Conservation (phyloP, 495 filamentous ascomycete species). For the Xylaria longipes region DNA sequence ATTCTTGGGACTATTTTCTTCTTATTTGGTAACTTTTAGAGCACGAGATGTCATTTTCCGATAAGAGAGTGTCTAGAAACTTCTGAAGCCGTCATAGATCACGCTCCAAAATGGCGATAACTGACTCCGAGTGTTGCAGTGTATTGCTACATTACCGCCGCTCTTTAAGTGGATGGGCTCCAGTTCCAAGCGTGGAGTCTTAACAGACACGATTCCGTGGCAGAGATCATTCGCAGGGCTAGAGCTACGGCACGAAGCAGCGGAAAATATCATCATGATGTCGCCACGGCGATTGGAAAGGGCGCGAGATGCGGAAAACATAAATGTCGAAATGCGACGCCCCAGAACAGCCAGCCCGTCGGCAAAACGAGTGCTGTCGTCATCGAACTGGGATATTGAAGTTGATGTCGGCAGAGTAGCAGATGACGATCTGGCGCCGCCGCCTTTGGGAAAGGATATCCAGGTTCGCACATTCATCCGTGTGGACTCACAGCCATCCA, state of each 20-base stretch:
- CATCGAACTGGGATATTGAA: conserved; percentile 18
- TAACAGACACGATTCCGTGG: conserved; percentile 20
- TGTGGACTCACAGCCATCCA: conserved; percentile 3
- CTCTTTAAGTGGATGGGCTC: conserved; percentile 40
- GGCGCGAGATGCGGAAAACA: neutral
- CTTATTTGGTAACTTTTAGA: neutral
- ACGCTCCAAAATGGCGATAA: neutral
- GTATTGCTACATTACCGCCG: conserved; percentile 50
- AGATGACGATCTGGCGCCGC: neutral
- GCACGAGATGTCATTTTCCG: neutral
- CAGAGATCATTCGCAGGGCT: conserved; percentile 7
- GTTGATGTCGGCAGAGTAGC: neutral
- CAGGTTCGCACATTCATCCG: conserved; percentile 20
- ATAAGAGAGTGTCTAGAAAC: neutral
- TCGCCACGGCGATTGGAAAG: conserved; percentile 16
- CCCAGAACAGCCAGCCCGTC: conserved; percentile 1
- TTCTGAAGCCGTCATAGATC: neutral
- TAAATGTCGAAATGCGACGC: neutral
- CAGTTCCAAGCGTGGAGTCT: neutral
- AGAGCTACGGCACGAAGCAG: neutral
- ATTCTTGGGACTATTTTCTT: neutral
- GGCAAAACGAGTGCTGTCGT: conserved; percentile 14
- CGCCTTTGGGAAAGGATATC: conserved; percentile 15
- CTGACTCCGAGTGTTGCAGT: conserved; percentile 6
- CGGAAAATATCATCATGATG: conserved; percentile 23